Evolutionary conservation across 129 eudicot species (phyloP), one percentile per base, ranked within the genome.

Genomic region (Saposhnikovia divaricata): DNA sequence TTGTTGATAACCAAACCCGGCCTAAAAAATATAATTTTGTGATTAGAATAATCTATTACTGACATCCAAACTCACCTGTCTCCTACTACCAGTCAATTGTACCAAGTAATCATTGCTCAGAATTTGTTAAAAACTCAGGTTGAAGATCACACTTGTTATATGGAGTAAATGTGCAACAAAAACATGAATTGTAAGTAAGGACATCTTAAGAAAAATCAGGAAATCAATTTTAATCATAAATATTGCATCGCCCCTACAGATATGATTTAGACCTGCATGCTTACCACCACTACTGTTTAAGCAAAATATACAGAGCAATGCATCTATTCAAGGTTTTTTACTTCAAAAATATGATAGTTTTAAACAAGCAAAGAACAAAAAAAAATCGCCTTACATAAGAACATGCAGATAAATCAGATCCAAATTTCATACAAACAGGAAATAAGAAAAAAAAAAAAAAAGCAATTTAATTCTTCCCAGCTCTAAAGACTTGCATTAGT

Each of bases 1-100:
- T 82, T 93, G 98, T 80, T 93, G 97, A 84, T 89, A 93, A 43
- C 98, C 97, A 81, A 93, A 93, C 57, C 96, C 94, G 83, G 88
- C 91, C 96, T 92, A 75, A 3, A 12, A 77, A 75, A 16, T 9
- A 76, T n/a, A 45, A 16, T 47, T 38, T 61, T 61, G 69, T 61
- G 69, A n/a, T 61, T n/a, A 61, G 13, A n/a, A 25, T 61, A 25
- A 61, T 6, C 2, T 51, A 53, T 21, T 53, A 53, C 27, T 53
- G 19, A 51, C 8, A 51, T 18, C 21, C 21, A 16, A 51, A 51
- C 59, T 51, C 9, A 5, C 55, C 6, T 16, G 21, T 50, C 21
- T 50, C 21, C 21, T 50, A 50, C 21, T 50, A 50, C 19, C 19
- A 15, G 23, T 50, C 53, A 40, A 8, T 73, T 11, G 44, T 13